Evolutionary conservation across 2,329 filamentous ascomycete genomes (phyloP), one percentile per base, ranked within the genome.

Genomic region (Pseudogymnoascus sp.): DNA sequence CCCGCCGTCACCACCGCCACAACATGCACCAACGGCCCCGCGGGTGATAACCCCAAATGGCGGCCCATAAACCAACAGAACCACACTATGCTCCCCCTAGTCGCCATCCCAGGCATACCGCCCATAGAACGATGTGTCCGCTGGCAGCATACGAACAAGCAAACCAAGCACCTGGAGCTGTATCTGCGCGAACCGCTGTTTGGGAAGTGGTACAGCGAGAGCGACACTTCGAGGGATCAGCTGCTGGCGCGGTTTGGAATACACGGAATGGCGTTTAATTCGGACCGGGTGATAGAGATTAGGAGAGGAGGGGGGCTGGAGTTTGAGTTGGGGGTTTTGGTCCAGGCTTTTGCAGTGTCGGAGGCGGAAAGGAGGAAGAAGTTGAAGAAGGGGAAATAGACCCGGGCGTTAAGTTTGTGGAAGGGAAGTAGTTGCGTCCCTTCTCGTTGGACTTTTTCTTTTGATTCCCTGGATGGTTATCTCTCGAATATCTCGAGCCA

Each of bases 331-430:
- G 47, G 28, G 47, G 16, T 54, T 54, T 1, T 54, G 47, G 28
- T 54, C 28, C 47, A 54, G 47, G n/a, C 28, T 18, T 54, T 54
- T 33, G 47, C 28, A 6, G 18, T 54, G 33, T 18, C 18, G 16
- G 47, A 54, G 28, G n/a, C n/a, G n/a, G 47, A 54, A 33, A 33
- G 47, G 47, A 54, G 47, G 47, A 33, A 9, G 47, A 54, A 54
- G 25, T 5, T 16, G 16, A 54, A 18, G 47, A 54, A 33, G 8
- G 43, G 25, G 43, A 50, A 33, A 33, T 50, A 50, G 43, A 6
- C n/a, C n/a, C 2, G 14, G 43, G 43, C 25, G n/a, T 50, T 18
- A 2, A 9, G n/a, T 37, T 8, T 50, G 47, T 54, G n/a, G 11
- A 25, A 43, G 39, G 39, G 39, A 43, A n/a, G 39, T 47, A 25